These are phyloP conservation scores for Lupinus albus DNA, from an alignment of 306 rosid genomes.

Conservation along the genomic window DNA sequence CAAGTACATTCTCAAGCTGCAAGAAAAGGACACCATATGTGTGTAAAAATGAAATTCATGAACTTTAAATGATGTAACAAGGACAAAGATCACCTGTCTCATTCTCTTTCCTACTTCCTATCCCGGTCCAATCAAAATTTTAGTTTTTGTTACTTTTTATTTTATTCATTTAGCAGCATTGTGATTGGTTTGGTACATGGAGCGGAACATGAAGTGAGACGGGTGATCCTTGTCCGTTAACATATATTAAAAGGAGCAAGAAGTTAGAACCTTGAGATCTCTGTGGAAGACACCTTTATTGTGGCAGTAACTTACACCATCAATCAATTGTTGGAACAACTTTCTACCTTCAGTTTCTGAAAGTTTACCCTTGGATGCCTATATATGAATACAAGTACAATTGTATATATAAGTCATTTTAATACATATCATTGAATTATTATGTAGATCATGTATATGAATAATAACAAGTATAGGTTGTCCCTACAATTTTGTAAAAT, in stretches of 20 bases:
- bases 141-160: too few relatives aligned
- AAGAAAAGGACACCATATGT: slow-evolving; percentile 31
- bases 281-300: slow-evolving; percentile 87
- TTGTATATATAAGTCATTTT: too few relatives aligned
- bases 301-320: slow-evolving; percentile 89
- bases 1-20: slow-evolving; percentile 91
- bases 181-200: too few relatives aligned
- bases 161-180: too few relatives aligned
- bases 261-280: slow-evolving; percentile 75
- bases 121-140: too few relatives aligned
- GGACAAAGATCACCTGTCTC: too few relatives aligned
- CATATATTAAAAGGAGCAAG: not conserved
- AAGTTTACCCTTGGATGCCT: slow-evolving; percentile 75
- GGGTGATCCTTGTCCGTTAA: too few relatives aligned
- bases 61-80: too few relatives aligned
- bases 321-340: slow-evolving; percentile 84
- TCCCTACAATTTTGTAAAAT: slow-evolving; percentile 77
- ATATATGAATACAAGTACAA: not conserved
- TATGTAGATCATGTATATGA: not conserved
- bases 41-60: not conserved
- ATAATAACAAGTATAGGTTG: not conserved
- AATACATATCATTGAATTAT: too few relatives aligned
- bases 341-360: slow-evolving; percentile 65
- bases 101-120: too few relatives aligned
- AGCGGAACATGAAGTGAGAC: too few relatives aligned